Percentiles rank a stretch among this genome's conserved stretches.
These are phyloP conservation scores for Xylaria intraflava DNA, from an alignment of 495 filamentous ascomycete genomes.

Conservation along the genomic window DNA sequence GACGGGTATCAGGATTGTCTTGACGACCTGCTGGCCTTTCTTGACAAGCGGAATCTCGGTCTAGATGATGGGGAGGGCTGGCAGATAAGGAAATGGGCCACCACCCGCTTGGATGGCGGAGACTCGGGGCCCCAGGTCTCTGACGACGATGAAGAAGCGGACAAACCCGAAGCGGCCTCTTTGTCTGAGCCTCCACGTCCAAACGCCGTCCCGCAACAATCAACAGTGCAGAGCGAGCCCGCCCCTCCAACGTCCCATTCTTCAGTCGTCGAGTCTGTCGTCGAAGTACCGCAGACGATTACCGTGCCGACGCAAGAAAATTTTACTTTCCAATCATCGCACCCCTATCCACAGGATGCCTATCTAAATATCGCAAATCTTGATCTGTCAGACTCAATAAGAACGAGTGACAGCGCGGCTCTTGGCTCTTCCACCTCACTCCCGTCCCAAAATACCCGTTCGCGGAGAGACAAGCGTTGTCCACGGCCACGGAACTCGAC, in stretches of 20 bases:
- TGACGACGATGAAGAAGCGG: conserved; percentile 71
- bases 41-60: conserved; percentile 74
- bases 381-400: conserved; percentile 41
- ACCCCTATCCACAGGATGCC: conserved; percentile 62
- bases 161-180: conserved; percentile 49
- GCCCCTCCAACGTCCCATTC: conserved; percentile 18
- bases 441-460: conserved; percentile 13
- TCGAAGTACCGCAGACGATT: conserved; percentile 27
- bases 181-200: conserved; percentile 58
- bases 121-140: conserved; percentile 36
- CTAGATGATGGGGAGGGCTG: conserved; percentile 73
- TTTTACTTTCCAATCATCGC: conserved; percentile 69
- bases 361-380: conserved; percentile 54
- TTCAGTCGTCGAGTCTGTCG: conserved; percentile 21
- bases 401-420: conserved; percentile 21
- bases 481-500: conserved; percentile 39
- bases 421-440: conserved; percentile 32
- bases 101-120: conserved; percentile 63
- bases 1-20: conserved; percentile 92
- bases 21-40: conserved; percentile 76
- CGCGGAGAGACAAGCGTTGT: conserved; percentile 29
- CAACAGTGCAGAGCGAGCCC: conserved; percentile 38
- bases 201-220: conserved; percentile 31
- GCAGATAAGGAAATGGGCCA: conserved; percentile 77
- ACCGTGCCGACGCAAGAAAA: conserved; percentile 36